A percentile compares a stretch with the other conserved stretches of the same genome.
Evolutionary conservation across 2,329 filamentous ascomycete species (phyloP).

Genomic region (Penicillium frequentans): DNA sequence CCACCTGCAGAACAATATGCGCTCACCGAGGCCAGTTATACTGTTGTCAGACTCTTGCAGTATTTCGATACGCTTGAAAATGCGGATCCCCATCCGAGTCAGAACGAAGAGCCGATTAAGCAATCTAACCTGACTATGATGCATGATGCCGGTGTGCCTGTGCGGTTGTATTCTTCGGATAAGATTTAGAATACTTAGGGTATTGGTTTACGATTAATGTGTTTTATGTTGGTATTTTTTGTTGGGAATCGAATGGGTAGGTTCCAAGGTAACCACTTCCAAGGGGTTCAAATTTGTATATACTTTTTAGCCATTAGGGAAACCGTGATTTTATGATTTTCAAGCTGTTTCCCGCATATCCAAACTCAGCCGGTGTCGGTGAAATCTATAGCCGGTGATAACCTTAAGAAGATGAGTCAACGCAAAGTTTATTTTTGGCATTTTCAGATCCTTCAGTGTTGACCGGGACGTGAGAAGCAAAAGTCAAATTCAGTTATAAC

Average conservation of each 20-base stretch:
- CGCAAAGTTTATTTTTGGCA: neutral
- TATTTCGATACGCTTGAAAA: constrained; percentile 38
- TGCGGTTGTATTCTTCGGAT: constrained; percentile 25
- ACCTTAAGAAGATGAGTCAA: neutral
- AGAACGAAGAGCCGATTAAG: constrained; percentile 27
- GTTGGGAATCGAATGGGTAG: neutral
- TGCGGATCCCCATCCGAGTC: constrained; percentile 28
- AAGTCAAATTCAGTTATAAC: too few species aligned
- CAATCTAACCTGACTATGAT: constrained; percentile 32
- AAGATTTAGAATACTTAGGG: neutral
- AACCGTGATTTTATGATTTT: neutral
- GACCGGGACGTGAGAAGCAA: too few species aligned
- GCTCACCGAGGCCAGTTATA: constrained; percentile 44
- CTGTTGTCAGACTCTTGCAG: constrained; percentile 39
- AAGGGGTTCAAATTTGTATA: neutral
- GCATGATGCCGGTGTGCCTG: constrained; percentile 31
- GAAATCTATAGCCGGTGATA: neutral
- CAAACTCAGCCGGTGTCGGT: neutral
- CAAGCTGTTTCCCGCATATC: too few species aligned
- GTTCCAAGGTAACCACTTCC: too few species aligned
- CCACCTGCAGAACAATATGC: constrained; percentile 41
- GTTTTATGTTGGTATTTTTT: neutral
- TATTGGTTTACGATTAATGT: neutral
- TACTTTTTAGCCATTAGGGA: neutral
- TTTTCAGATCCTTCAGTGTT: too few species aligned